Conservation (phyloP, 768 basidiomycete genomes). For the Boletales sp. region DNA sequence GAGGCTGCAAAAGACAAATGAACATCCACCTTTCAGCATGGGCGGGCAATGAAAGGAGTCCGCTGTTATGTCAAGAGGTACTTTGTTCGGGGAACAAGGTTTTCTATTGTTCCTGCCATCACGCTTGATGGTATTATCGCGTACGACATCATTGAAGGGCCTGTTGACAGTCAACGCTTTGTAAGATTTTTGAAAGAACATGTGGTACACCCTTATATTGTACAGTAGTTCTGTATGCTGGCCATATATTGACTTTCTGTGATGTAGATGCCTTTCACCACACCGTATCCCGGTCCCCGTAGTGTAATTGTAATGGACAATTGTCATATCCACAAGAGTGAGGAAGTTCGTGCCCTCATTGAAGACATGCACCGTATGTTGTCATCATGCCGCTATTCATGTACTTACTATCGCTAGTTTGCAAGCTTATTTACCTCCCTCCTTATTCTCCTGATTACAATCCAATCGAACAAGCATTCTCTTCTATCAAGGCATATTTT, state of each 20-base stretch:
- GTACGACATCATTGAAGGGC: slow-evolving; percentile 16
- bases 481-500: not conserved
- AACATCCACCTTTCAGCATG: not conserved
- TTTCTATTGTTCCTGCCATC: slow-evolving; percentile 15
- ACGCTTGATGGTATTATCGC: slow-evolving; percentile 17
- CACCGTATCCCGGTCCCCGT: not conserved
- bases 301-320: slow-evolving; percentile 23
- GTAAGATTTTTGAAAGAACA: slow-evolving; percentile 7
- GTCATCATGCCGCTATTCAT: too few species aligned
- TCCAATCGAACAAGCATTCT: slow-evolving; percentile 29
- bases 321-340: slow-evolving; percentile 21
- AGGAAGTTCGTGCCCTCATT: slow-evolving; percentile 15
- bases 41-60: not conserved
- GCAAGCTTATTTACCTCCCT: slow-evolving; percentile 24
- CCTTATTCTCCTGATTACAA: slow-evolving; percentile 20
- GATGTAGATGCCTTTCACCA: not conserved
- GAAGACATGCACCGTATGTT: slow-evolving; percentile 20
- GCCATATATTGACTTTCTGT: too few species aligned
- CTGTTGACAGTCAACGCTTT: slow-evolving; percentile 5
- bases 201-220: too few species aligned
- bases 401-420: slow-evolving; percentile 11
- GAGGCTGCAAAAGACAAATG: slow-evolving; percentile 14
- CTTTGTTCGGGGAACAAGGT: slow-evolving; percentile 10
- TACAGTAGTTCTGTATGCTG: too few species aligned
- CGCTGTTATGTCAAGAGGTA: slow-evolving; percentile 1